Conservation (phyloP, 495 filamentous ascomycete species). For the Penicillium odoratum region DNA sequence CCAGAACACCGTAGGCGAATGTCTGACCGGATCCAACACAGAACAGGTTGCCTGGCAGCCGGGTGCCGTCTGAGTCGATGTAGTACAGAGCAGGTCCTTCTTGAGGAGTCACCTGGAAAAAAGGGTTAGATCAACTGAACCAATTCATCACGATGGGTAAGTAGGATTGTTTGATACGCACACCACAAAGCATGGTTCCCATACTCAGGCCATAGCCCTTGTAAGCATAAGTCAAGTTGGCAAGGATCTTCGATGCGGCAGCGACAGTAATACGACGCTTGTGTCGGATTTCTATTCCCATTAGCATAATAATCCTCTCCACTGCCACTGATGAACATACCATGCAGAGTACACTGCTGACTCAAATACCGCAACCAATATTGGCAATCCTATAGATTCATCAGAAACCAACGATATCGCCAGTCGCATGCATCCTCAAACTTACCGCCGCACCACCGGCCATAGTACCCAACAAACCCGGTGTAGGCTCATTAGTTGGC, state of each 20-base stretch:
- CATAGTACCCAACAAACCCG: conserved; percentile 90
- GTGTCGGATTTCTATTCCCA: conserved; percentile 77
- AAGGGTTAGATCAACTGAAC: background rate
- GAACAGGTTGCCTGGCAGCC: conserved; percentile 90
- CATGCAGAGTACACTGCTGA: conserved; percentile 98
- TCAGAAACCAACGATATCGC: conserved; percentile 8
- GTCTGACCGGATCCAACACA: conserved; percentile 98
- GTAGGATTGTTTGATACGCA: conserved; percentile 36
- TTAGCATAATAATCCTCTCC: background rate
- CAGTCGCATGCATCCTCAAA: conserved; percentile 9
- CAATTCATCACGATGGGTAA: background rate
- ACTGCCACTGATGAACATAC: conserved; percentile 23
- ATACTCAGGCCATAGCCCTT: conserved; percentile 97
- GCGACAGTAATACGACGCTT: conserved; percentile 98
- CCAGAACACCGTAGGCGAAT: conserved; percentile 96
- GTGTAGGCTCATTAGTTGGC: conserved; percentile 73
- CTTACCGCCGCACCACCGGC: conserved; percentile 91
- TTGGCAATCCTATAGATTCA: conserved; percentile 77
- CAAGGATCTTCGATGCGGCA: conserved; percentile 95
- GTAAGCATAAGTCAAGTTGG: conserved; percentile 96
- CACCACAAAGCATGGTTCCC: conserved; percentile 99
- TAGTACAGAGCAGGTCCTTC: conserved; percentile 98
- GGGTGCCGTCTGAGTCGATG: conserved; percentile 96
- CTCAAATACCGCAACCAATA: conserved; percentile 99
- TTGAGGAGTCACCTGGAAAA: conserved; percentile 65